Base-by-base conservation (phyloP, 306 rosid genomes). In the Carpinus fangiana region DNA sequence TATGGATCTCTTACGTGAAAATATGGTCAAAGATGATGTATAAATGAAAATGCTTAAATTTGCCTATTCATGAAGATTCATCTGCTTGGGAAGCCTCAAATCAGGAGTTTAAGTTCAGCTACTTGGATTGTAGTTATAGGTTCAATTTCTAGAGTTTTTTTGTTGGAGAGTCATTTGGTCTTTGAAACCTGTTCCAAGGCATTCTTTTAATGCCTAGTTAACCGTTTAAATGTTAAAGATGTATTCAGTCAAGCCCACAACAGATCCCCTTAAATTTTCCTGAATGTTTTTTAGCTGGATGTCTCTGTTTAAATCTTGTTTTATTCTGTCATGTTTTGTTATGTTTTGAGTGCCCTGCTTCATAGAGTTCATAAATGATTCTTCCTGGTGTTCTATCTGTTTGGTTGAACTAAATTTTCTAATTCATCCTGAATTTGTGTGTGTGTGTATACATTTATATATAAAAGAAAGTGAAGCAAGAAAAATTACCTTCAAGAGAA, bases 401-500 rank as follows among this genome's bases (percentile, higher is more conserved):
- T 31, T 31, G 34, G 43, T 38, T 38, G 43, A 38, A 38, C 43
- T 38, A 38, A 38, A 38, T 38, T 38, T 38, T 5, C 43, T 38
- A 38, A 38, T 38, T 38, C 43, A 38, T 38, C 43, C 4, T 3
- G 43, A 38, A 38, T 31, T 31, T 31, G 34, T 38, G 43, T 38
- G 4, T 38, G 43, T 38, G 5, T 38, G 7, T 47, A 8, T 47
- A 10, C 11, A 48, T 48, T 48, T 48, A 3, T 48, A 48, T 3
- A 48, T 48, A 48, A 48, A 48, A 2, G 18, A 34, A 10, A 67
- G 7, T 38, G 28, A 41, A n/a, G 31, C 26, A 66, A 66, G 47
- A 6, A 6, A 34, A 65, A 65, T 65, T 77, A 85, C 91, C 87
- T 88, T 85, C 18, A 88, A 43, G 0, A 88, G 83, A 73, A 93